phyloP scores from a whole-genome alignment of 345 rosid species.

The Litchi chinensis region DNA sequence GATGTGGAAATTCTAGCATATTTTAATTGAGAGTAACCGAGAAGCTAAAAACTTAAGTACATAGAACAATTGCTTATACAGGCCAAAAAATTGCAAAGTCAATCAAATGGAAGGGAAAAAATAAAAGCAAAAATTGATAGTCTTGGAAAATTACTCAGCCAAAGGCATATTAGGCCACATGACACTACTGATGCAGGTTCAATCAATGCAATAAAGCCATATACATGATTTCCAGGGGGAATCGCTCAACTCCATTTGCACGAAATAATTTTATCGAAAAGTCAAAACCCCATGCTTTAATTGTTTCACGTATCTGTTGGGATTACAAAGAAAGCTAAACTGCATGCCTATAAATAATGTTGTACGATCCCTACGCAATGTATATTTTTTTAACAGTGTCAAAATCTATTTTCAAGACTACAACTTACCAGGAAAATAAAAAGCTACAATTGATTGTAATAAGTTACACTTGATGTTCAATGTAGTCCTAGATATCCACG shows the following conservation, averaged over 20 bases:
- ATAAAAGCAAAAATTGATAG: not conserved
- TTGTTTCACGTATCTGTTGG: not conserved
- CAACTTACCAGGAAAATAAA: not conserved
- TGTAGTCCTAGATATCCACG: too few species aligned
- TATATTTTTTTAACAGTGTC: not conserved
- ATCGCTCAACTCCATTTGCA: not conserved
- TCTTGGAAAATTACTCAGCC: not conserved
- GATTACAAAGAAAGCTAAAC: not conserved
- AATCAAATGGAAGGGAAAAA: not conserved
- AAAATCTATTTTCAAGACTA: not conserved
- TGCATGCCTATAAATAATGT: not conserved
- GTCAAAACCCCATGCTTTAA: not conserved
- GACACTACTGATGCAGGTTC: not conserved
- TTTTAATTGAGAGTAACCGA: too few species aligned
- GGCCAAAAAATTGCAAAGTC: not conserved
- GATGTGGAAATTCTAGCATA: not conserved
- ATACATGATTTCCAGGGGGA: not conserved
- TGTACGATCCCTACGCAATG: not conserved
- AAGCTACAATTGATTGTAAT: not conserved
- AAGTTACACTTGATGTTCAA: not conserved
- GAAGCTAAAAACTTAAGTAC: not conserved
- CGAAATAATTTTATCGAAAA: not conserved
- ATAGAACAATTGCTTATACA: not conserved
- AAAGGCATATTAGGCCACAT: not conserved
- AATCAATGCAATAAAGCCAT: not conserved